Conservation (phyloP, 2,329 filamentous ascomycete species). For the Botrytis sinoallii region DNA sequence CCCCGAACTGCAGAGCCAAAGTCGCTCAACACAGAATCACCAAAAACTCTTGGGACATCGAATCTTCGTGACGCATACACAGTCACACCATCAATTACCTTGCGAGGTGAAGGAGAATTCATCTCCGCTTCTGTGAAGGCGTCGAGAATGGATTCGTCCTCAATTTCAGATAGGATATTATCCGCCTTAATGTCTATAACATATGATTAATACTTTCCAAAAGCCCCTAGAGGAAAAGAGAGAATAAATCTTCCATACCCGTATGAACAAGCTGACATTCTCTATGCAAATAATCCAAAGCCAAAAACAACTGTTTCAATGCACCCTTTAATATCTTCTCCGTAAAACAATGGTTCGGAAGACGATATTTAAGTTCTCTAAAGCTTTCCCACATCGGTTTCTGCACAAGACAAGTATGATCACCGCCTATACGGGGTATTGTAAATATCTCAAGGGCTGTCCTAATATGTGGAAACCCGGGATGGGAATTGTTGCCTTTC, state of each 20-base stretch:
- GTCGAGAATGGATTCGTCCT: conserved; percentile 39
- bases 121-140: conserved; percentile 43
- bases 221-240: not conserved
- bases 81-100: conserved; percentile 40
- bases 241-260: conserved; percentile 45
- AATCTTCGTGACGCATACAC: conserved; percentile 47
- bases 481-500: conserved; percentile 33
- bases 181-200: conserved; percentile 44
- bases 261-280: conserved; percentile 98
- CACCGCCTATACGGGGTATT: not conserved
- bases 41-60: conserved; percentile 35
- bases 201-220: not conserved
- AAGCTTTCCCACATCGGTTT: conserved; percentile 45
- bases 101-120: conserved; percentile 42
- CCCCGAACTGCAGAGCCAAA: conserved; percentile 47
- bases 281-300: conserved; percentile 89
- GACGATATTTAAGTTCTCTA: conserved; percentile 29
- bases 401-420: conserved; percentile 39
- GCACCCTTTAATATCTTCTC: conserved; percentile 80
- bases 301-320: conserved; percentile 91
- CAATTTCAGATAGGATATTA: conserved; percentile 45
- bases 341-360: conserved; percentile 22
- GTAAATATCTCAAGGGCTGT: not conserved
- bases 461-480: conserved; percentile 38
- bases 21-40: conserved; percentile 45